Base-by-base conservation (phyloP, 2,329 filamentous ascomycete genomes). In the Colletotrichum eleusines region DNA sequence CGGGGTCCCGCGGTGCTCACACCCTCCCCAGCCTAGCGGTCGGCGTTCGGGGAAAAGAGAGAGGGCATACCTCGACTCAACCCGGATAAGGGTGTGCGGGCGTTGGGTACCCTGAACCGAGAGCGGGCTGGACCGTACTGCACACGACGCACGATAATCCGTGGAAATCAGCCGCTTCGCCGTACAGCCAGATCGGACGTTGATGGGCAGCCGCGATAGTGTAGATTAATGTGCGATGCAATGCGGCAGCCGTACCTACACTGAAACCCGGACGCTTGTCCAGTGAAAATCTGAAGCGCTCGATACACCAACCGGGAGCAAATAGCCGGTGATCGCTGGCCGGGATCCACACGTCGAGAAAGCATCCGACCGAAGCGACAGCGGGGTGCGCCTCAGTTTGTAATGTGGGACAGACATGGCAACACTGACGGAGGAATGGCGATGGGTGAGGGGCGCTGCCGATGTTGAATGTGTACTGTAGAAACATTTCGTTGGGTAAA, bases 71-170 rank as follows among this genome's bases (percentile, higher is more conserved):
- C n/a, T n/a, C n/a, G n/a, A 35, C 51, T 63, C 20, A 40, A 44
- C 23, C 57, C 54, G 64, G 68, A 20, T 53, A 58, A 58, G 35
- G 55, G 14, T 40, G 26, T 28, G 33, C 44, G n/a, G 51, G 51
- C 31, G n/a, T n/a, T 16, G 63, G 57, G 44, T 40, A 20, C 61
- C 48, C 57, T 28, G 58, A 35, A 11, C 61, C 26, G 66, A 40
- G 51, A 54, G 33, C 60, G 63, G 67, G 33, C 50, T 67, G 28
- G 63, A 38, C 67, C 63, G 50, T 48, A 16, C 33, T 55, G n/a
- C 33, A 28, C 51, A 62, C 51, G 18, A 35, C 51, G 31, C 58
- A 12, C 31, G 5, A 14, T n/a, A 33, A 61, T 51, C 40, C 48
- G 55, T 40, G 18, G 16, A 55, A 50, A 50, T 63, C 63, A 50